Evolutionary conservation across 2,329 filamentous ascomycete species (phyloP).

Genomic region (Monosporascus sp.): DNA sequence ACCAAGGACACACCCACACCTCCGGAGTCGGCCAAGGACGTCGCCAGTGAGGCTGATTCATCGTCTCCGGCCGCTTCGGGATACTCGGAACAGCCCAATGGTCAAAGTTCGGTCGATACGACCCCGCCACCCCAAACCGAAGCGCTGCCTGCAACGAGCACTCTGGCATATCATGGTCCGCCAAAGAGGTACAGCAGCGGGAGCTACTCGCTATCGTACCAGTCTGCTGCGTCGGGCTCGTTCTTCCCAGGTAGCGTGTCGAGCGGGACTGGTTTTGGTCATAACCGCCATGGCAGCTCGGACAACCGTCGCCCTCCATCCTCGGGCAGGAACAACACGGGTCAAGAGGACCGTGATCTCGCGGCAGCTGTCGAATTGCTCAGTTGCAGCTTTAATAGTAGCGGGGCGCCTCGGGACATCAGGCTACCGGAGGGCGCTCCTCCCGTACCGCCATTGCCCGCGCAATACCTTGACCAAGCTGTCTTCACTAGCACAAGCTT

Average conservation of each 20-base stretch:
- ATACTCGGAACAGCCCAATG: constrained; percentile 71
- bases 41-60: constrained; percentile 75
- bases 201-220: constrained; percentile 71
- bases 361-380: constrained; percentile 86
- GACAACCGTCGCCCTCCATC: constrained; percentile 68
- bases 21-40: constrained; percentile 60
- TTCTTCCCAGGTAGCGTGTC: constrained; percentile 48
- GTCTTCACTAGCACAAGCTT: constrained; percentile 56
- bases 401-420: constrained; percentile 57
- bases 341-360: constrained; percentile 80
- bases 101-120: constrained; percentile 81
- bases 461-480: constrained; percentile 65
- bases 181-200: constrained; percentile 55
- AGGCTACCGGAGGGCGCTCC: constrained; percentile 68
- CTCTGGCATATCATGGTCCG: constrained; percentile 39
- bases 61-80: constrained; percentile 75
- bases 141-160: constrained; percentile 48
- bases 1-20: constrained; percentile 48
- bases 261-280: constrained; percentile 40
- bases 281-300: constrained; percentile 69
- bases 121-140: constrained; percentile 81
- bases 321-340: constrained; percentile 67
- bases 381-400: constrained; percentile 85
- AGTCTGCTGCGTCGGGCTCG: constrained; percentile 58
- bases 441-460: constrained; percentile 81